phyloP scores from a whole-genome alignment of 345 rosid species.

The Gossypium stocksii region DNA sequence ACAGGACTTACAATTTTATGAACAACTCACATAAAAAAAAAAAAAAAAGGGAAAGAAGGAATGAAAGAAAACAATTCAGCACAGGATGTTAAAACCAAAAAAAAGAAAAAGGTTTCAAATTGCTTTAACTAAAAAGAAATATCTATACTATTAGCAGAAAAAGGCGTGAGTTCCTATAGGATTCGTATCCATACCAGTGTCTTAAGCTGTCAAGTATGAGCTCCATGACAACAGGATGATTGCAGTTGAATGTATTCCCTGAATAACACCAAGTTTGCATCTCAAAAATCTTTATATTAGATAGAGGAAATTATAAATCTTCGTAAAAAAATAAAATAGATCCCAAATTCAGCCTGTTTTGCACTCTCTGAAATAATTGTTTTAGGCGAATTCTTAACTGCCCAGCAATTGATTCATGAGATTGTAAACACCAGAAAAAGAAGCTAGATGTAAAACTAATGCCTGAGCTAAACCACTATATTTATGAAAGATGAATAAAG shows the following conservation, averaged over 20 bases:
- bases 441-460: conserved; percentile 9
- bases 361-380: neutral
- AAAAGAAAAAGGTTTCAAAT: neutral
- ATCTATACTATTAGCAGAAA: neutral
- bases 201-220: conserved; percentile 82
- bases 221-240: conserved; percentile 90
- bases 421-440: neutral
- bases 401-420: neutral
- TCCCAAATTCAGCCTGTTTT: conserved; percentile 12
- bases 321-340: neutral
- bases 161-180: conserved; percentile 1
- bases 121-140: neutral
- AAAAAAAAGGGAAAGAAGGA: neutral
- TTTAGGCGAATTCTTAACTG: neutral
- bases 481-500: neutral
- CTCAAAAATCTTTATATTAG: conserved; percentile 8
- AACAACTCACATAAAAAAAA: neutral
- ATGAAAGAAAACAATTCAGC: neutral
- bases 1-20: neutral
- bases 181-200: conserved; percentile 63
- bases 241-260: conserved; percentile 93
- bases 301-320: conserved; percentile 1
- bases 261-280: conserved; percentile 29
- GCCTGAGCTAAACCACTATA: neutral
- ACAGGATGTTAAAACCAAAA: neutral